Base-by-base conservation (phyloP, 768 basidiomycete species). In the Lactifluus volemus region DNA sequence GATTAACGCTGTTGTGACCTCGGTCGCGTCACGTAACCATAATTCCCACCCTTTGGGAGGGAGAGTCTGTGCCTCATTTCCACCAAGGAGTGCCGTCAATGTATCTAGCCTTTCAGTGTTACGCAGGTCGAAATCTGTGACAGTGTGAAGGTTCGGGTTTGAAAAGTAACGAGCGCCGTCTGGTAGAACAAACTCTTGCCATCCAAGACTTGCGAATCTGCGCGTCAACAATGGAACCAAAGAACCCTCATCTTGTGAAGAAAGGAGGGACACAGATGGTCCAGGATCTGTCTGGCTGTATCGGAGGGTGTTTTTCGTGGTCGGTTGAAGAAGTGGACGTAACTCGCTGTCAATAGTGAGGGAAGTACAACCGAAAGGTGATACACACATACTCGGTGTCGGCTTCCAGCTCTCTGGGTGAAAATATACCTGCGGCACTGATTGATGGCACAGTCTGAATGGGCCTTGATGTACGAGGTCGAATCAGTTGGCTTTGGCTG, bases 171-270 rank as follows among this genome's bases (percentile, higher is more conserved):
- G 74, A 4, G 79, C 73, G 10, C 81, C 82, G 66, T 90, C 87
- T 1, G 90, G 89, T n/a, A 92, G 81, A 21, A 80, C 76, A 68
- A 88, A 83, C 67, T 86, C 87, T 51, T 81, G 76, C 89, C 89
- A 92, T 4, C 90, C 90, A 19, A 84, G 79, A 12, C 80, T 76
- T 64, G 77, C 60, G 60, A 72, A 63, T 36, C 68, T 51, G 49
- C 68, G 70, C 52, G 68, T 64, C 53, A 63, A 59, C 3, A 67
- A 53, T 6, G 67, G 64, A 63, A 68, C 68, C 36, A 63, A 19
- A 0, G 67, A 53, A 39, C 65, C 61, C 4, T 65, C 63, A 6
- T 58, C 55, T 69, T 64, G 68, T 60, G 67, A 36, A 53, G 60
- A 65, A 30, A 67, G 36, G 60, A 58, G 44, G 61, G 60, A 21